A percentile compares a stretch with the other conserved stretches of the same genome.
These are phyloP conservation scores for Amanita rimosa DNA, from an alignment of 768 basidiomycete genomes.

Conservation along the genomic window DNA sequence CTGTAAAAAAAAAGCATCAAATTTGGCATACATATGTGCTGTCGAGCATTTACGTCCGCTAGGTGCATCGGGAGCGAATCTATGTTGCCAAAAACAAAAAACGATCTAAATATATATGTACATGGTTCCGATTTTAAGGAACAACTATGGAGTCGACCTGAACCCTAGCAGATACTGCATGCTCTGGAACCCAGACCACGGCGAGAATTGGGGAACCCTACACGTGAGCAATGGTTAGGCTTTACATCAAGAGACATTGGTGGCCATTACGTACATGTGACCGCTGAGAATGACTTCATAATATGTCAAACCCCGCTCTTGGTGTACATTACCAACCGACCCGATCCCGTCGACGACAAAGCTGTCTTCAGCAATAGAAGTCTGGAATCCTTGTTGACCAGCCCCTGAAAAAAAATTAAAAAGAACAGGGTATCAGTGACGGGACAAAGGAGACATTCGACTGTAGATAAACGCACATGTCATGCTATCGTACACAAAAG, in stretches of 20 bases:
- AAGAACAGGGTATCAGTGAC: background rate
- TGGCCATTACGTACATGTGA: slow-evolving; percentile 46
- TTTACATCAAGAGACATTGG: too few species aligned
- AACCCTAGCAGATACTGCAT: slow-evolving; percentile 63
- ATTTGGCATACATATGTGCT: too few species aligned
- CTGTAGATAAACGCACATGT: slow-evolving; percentile 20
- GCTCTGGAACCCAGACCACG: slow-evolving; percentile 58
- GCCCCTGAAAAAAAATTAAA: slow-evolving; percentile 40
- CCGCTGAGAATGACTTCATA: slow-evolving; percentile 58
- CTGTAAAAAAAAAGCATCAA: too few species aligned
- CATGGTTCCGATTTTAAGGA: too few species aligned
- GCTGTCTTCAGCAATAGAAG: slow-evolving; percentile 50
- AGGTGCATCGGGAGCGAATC: too few species aligned
- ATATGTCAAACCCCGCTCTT: slow-evolving; percentile 59
- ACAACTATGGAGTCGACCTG: slow-evolving; percentile 31
- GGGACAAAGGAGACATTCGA: background rate
- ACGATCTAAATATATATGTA: too few species aligned
- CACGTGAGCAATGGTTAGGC: background rate
- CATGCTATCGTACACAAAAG: slow-evolving; percentile 21
- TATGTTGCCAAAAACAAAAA: too few species aligned
- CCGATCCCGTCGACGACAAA: slow-evolving; percentile 70
- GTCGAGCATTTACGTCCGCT: too few species aligned
- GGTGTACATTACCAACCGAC: slow-evolving; percentile 50
- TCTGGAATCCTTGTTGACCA: slow-evolving; percentile 65
- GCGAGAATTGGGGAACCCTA: slow-evolving; percentile 64